phyloP scores from a whole-genome alignment of 2,329 filamentous ascomycete genomes.

The Aureobasidium sp. region DNA sequence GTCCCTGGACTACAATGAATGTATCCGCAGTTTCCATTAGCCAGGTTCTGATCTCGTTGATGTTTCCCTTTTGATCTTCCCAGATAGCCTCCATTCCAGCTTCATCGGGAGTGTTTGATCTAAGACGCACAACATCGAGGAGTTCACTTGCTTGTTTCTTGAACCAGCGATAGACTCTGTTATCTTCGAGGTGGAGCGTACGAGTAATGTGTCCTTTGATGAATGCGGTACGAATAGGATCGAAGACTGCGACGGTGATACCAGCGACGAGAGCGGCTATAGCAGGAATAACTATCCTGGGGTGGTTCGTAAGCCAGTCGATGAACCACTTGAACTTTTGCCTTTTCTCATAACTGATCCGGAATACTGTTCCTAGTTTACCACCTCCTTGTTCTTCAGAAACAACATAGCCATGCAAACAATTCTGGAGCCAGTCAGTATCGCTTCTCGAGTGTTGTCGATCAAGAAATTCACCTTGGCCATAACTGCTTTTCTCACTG shows the following conservation, averaged over 20 bases:
- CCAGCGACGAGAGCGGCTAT: slow-evolving; percentile 73
- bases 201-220: slow-evolving; percentile 80
- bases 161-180: slow-evolving; percentile 70
- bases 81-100: slow-evolving; percentile 72
- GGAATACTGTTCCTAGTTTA: slow-evolving; percentile 64
- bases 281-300: slow-evolving; percentile 76
- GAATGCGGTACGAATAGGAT: slow-evolving; percentile 89
- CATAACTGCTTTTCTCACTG: slow-evolving; percentile 69
- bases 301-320: slow-evolving; percentile 81
- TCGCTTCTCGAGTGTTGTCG: background rate
- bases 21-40: slow-evolving; percentile 81
- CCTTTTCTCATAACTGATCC: slow-evolving; percentile 74
- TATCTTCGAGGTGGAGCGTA: slow-evolving; percentile 65
- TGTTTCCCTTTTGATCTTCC: slow-evolving; percentile 75
- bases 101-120: slow-evolving; percentile 47
- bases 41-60: slow-evolving; percentile 76
- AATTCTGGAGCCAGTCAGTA: slow-evolving; percentile 45
- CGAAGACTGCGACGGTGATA: slow-evolving; percentile 80
- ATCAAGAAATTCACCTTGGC: slow-evolving; percentile 42
- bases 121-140: slow-evolving; percentile 45
- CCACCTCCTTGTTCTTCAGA: slow-evolving; percentile 61
- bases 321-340: slow-evolving; percentile 62
- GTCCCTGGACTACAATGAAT: slow-evolving; percentile 88
- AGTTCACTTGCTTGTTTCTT: slow-evolving; percentile 58
- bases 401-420: slow-evolving; percentile 76